Base-by-base conservation (phyloP, 1,284 basidiomycete species). In the Apiotrichum akiyoshidainum region DNA sequence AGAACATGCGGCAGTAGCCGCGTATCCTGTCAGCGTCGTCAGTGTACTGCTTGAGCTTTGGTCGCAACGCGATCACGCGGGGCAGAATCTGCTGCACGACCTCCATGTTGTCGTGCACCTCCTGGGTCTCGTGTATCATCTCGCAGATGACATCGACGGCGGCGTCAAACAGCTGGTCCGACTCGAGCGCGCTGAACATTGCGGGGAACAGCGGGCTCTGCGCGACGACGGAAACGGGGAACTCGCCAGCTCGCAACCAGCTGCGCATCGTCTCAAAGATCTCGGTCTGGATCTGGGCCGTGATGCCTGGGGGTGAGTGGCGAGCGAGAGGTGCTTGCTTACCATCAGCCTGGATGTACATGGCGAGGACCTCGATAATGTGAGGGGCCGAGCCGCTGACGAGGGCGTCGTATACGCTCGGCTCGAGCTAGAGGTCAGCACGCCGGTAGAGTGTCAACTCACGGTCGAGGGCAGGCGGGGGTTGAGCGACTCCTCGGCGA, bases 111-210 rank as follows among this genome's bases (percentile, higher is more conserved):
- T 99, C 95, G 63, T 96, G 87, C 31, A 97, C 83, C 77, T 99
- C 96, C 78, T 98, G 95, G 0, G 96, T 99, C 76, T 99, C 96
- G 77, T 98, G 93, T 60, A 99, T 94, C 65, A 98, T 80, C 72
- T 97, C 93, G 77, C 92, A 95, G 55, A 98, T 83, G 46, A 91
- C 87, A 66, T 97, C 90, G 44, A 95, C 91, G 0, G 92, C 93
- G 2, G 87, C 78, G 71, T 99, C 96, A 72, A 99, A 99, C 12
- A 99, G 83, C 49, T 86, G 83, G 34, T 96, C 90, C 2, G 88
- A 88, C 12, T 83, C 83, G 21, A 99, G 82, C 4, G 93, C 89
- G 60, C 90, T 86, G 72, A 97, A 96, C 16, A 88, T 84, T 68
- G 86, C 87, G 12, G 82, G 78, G 70, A 98, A 89, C n/a, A 99